These are phyloP conservation scores for Elasticomyces elasticus DNA, from an alignment of 495 filamentous ascomycete genomes.

Conservation along the genomic window DNA sequence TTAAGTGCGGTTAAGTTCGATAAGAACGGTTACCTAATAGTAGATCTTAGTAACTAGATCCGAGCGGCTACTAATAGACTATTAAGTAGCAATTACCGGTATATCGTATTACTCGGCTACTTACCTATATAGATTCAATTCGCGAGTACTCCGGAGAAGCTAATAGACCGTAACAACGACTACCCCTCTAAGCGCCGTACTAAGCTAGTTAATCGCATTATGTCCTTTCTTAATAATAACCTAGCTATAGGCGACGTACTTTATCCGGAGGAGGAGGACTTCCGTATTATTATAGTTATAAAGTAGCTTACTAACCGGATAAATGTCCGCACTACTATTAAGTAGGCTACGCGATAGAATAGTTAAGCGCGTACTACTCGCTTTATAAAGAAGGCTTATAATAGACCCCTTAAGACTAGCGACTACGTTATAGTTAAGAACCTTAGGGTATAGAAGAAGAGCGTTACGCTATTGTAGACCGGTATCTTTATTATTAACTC, in stretches of 20 bases:
- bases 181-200: neutral
- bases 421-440: neutral
- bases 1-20: neutral
- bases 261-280: neutral
- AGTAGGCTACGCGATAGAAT: neutral
- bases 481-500: neutral
- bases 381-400: neutral
- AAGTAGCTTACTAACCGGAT: neutral
- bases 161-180: neutral
- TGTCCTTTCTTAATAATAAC: neutral
- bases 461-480: neutral
- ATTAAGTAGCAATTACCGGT: neutral
- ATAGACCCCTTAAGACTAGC: neutral
- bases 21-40: neutral
- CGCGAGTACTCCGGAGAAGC: neutral
- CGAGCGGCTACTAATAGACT: neutral
- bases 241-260: neutral
- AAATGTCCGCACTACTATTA: neutral
- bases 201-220: neutral
- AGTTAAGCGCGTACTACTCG: neutral
- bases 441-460: neutral
- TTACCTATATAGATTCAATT: neutral
- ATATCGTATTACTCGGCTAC: neutral
- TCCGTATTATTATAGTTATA: neutral
- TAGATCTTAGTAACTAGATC: neutral